Conservation (phyloP, 139 green algal genomes). For the Astrephomene gubernaculifera region DNA sequence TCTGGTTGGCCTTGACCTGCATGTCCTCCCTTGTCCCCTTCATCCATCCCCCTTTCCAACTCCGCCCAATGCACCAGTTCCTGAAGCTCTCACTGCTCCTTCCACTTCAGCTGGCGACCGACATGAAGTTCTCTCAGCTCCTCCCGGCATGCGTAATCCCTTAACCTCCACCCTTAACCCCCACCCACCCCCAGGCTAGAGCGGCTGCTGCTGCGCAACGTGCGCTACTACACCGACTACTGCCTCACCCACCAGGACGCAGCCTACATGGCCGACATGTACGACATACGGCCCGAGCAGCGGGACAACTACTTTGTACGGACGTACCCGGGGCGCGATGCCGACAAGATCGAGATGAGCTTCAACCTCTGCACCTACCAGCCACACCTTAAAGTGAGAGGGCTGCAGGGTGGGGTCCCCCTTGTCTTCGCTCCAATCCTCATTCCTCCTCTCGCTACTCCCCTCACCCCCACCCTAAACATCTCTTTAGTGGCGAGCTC, state of each 20-base stretch:
- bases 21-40: too few relatives aligned
- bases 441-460: too few relatives aligned
- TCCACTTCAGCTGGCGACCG: too few relatives aligned
- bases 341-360: constrained; percentile 77
- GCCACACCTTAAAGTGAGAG: constrained; percentile 62
- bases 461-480: too few relatives aligned
- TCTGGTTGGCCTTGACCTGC: too few relatives aligned
- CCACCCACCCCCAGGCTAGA: constrained; percentile 61
- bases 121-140: too few relatives aligned
- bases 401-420: too few relatives aligned
- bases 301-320: constrained; percentile 85
- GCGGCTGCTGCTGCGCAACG: constrained; percentile 63
- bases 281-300: constrained; percentile 64
- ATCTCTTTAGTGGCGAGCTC: too few relatives aligned
- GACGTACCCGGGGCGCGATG: constrained; percentile 54
- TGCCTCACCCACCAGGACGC: constrained; percentile 77
- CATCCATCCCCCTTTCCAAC: too few relatives aligned
- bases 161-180: not conserved
- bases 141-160: not conserved
- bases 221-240: constrained; percentile 78
- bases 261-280: constrained; percentile 76
- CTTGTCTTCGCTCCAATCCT: too few relatives aligned
- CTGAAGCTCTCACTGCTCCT: too few relatives aligned
- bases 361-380: constrained; percentile 83
- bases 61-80: too few relatives aligned